phyloP scores from a whole-genome alignment of 805 yeast genomes.

The Candida gorgasii region DNA sequence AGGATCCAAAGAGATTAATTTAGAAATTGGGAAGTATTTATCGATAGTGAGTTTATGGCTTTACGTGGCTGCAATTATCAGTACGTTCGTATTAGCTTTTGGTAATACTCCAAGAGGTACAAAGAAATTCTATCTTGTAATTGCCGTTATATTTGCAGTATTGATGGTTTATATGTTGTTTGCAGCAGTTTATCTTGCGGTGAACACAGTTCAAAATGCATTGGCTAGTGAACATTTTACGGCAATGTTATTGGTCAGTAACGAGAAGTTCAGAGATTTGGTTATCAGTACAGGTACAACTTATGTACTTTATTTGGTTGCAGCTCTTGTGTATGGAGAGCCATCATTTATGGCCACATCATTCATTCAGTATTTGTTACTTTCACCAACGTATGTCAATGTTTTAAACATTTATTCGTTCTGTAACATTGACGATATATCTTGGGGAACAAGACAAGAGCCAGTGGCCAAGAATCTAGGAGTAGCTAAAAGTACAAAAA shows the following conservation, averaged over 20 bases:
- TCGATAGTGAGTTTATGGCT: constrained; percentile 84
- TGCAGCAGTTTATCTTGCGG: constrained; percentile 81
- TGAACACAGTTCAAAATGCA: constrained; percentile 64
- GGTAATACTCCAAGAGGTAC: constrained; percentile 97
- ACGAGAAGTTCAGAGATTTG: constrained; percentile 79
- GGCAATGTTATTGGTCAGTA: constrained; percentile 52
- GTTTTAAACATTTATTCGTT: constrained; percentile 92
- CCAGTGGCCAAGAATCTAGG: constrained; percentile 71
- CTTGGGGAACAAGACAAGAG: constrained; percentile 97
- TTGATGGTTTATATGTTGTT: constrained; percentile 87
- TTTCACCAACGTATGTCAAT: constrained; percentile 89
- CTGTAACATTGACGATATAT: constrained; percentile 92
- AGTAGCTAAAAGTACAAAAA: constrained; percentile 62
- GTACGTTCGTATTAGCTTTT: constrained; percentile 85
- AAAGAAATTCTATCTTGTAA: constrained; percentile 67
- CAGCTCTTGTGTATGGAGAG: constrained; percentile 79
- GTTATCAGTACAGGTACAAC: constrained; percentile 86
- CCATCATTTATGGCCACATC: constrained; percentile 94
- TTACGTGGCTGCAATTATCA: constrained; percentile 74
- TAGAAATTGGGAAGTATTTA: constrained; percentile 73
- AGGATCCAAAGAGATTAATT: constrained; percentile 59
- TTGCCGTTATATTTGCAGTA: constrained; percentile 79
- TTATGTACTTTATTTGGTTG: constrained; percentile 73
- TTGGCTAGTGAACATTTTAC: constrained; percentile 45
- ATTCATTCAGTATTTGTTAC: constrained; percentile 75